A percentile compares a stretch with the other conserved stretches of the same genome.
phyloP scores from a whole-genome alignment of 2,329 filamentous ascomycete species.

The Neonectria magnoliae region DNA sequence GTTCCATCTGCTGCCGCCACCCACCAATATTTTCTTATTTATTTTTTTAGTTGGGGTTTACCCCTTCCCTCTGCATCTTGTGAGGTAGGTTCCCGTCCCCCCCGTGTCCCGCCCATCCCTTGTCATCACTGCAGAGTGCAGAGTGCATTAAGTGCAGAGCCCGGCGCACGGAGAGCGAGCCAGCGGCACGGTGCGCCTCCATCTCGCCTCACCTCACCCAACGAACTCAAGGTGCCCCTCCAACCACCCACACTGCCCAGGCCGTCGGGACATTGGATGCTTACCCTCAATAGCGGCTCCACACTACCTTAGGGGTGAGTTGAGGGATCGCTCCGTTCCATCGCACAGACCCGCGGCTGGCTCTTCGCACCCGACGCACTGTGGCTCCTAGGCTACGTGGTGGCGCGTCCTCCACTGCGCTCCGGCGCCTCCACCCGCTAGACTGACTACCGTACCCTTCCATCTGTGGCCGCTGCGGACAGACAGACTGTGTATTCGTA shows the following conservation, averaged over 20 bases:
- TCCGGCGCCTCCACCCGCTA: not conserved
- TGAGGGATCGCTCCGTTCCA: slow-evolving; percentile 34
- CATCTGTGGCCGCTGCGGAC: not conserved
- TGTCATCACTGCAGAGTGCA: not conserved
- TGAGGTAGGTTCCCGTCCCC: not conserved
- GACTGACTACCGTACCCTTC: not conserved
- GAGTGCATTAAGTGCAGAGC: not conserved
- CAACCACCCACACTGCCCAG: slow-evolving; percentile 29
- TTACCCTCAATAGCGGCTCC: slow-evolving; percentile 33
- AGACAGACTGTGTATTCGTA: not conserved
- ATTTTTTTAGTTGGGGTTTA: not conserved
- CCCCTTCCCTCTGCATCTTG: not conserved
- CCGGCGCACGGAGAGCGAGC: not conserved
- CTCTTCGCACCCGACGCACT: not conserved
- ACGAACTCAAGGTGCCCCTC: slow-evolving; percentile 11
- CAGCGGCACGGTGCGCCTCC: not conserved
- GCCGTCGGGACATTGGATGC: slow-evolving; percentile 26
- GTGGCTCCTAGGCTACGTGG: slow-evolving; percentile 22
- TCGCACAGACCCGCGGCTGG: slow-evolving; percentile 36
- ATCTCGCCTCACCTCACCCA: not conserved
- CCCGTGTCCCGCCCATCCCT: not conserved
- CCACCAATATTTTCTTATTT: not conserved
- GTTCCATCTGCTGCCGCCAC: not conserved
- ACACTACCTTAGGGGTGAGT: slow-evolving; percentile 30
- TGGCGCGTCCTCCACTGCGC: slow-evolving; percentile 34